Conservation (phyloP, 2,329 filamentous ascomycete species). For the Hypoxylon sp. region DNA sequence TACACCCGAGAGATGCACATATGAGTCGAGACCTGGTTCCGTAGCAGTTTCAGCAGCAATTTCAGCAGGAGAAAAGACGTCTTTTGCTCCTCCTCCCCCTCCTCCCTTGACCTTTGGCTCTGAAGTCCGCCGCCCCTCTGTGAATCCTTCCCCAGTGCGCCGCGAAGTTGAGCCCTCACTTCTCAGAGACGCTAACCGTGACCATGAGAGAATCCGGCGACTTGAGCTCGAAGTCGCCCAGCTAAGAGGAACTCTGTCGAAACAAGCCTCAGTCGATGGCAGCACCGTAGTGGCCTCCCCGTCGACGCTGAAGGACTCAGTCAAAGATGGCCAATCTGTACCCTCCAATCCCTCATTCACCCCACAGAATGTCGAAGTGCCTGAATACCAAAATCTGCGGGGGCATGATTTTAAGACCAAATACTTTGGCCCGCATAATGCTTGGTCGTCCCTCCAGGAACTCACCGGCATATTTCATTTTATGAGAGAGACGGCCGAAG, state of each 20-base stretch:
- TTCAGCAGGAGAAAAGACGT: constrained; percentile 62
- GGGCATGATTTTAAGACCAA: constrained; percentile 72
- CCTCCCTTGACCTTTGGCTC: constrained; percentile 60
- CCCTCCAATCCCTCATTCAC: constrained; percentile 57
- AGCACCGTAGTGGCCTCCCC: constrained; percentile 66
- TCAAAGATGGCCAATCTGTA: constrained; percentile 55
- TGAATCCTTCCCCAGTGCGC: constrained; percentile 55
- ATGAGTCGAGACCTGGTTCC: constrained; percentile 65
- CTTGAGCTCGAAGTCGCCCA: constrained; percentile 72
- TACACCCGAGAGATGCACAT: constrained; percentile 72
- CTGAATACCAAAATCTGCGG: constrained; percentile 69
- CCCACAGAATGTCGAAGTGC: constrained; percentile 53
- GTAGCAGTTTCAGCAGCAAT: constrained; percentile 51
- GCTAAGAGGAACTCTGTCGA: constrained; percentile 66
- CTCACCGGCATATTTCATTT: constrained; percentile 70
- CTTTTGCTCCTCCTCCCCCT: constrained; percentile 63
- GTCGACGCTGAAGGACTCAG: constrained; percentile 62
- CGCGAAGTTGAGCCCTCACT: constrained; percentile 55
- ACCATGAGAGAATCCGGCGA: constrained; percentile 71
- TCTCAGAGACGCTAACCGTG: constrained; percentile 61
- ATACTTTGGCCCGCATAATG: constrained; percentile 73
- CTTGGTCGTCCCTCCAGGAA: constrained; percentile 72
- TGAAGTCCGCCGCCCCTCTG: constrained; percentile 45
- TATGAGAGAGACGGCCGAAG: constrained; percentile 74
- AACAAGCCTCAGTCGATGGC: constrained; percentile 65